Evolutionary conservation across 139 green algal genomes (phyloP).

Genomic region (Chlorella sp.): DNA sequence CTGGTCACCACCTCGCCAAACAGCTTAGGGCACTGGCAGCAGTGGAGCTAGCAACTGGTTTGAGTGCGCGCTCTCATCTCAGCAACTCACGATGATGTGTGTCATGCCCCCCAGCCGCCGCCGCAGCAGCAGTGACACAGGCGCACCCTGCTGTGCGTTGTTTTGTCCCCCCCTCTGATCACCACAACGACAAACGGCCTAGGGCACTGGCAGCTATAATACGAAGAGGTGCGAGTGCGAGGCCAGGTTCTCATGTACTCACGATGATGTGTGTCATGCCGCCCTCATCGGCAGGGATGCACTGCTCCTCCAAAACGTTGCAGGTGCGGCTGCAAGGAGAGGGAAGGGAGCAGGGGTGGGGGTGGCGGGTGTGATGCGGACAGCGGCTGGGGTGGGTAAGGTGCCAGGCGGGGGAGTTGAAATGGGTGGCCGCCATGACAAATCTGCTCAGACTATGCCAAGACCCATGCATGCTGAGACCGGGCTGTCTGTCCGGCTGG

Average conservation of each 20-base stretch:
- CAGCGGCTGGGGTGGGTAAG: background rate
- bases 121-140: background rate
- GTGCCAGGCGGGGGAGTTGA: background rate
- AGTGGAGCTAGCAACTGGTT: no score
- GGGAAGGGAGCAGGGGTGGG: background rate
- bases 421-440: no score
- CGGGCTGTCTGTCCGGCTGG: no score
- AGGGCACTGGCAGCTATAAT: no score
- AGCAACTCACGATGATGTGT: constrained; percentile 57
- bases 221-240: no score
- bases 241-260: background rate
- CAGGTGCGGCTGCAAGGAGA: constrained; percentile 57
- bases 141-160: no score
- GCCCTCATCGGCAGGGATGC: constrained; percentile 34
- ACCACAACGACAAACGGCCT: no score
- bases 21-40: no score
- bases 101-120: constrained; percentile 62
- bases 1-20: no score
- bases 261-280: constrained; percentile 68
- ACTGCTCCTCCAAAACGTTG: constrained; percentile 54
- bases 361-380: no score
- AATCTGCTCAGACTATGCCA: no score
- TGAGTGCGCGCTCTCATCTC: background rate
- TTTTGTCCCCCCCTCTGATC: no score
- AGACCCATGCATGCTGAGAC: background rate